phyloP scores from a whole-genome alignment of 257 asterid genomes.

The Agastache rugosa region DNA sequence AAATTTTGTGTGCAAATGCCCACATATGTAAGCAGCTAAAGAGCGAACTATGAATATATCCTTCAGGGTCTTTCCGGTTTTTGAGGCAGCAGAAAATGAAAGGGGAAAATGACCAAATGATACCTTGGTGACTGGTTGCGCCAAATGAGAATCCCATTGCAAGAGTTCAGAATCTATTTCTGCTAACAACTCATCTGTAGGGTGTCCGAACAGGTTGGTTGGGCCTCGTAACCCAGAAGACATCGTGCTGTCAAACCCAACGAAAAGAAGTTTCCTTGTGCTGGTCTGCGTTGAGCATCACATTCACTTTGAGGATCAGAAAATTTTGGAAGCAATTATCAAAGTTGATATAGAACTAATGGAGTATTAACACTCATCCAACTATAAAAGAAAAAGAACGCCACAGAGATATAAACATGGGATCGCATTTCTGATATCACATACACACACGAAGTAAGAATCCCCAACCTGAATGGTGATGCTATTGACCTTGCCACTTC shows the following conservation, averaged over 20 bases:
- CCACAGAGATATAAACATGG: neutral
- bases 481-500: slow-evolving; percentile 70
- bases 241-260: slow-evolving; percentile 84
- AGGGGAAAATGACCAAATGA: slow-evolving; percentile 94
- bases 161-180: slow-evolving; percentile 72
- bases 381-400: neutral
- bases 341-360: slow-evolving; percentile 18
- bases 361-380: slow-evolving; percentile 10
- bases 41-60: slow-evolving; percentile 59
- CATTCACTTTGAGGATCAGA: slow-evolving; percentile 35
- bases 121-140: slow-evolving; percentile 61
- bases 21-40: slow-evolving; percentile 79
- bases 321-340: slow-evolving; percentile 3
- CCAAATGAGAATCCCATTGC: slow-evolving; percentile 61
- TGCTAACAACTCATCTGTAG: slow-evolving; percentile 74
- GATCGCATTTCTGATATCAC: neutral
- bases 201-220: slow-evolving; percentile 95
- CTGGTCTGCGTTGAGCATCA: slow-evolving; percentile 62
- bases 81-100: slow-evolving; percentile 81
- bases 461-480: slow-evolving; percentile 69
- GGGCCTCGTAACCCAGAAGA: slow-evolving; percentile 89
- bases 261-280: slow-evolving; percentile 73
- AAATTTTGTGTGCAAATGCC: slow-evolving; percentile 83
- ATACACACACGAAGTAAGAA: slow-evolving; percentile 10
- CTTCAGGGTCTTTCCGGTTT: slow-evolving; percentile 74